Conservation (phyloP, 1,284 basidiomycete genomes). For the Ustilago lituana region DNA sequence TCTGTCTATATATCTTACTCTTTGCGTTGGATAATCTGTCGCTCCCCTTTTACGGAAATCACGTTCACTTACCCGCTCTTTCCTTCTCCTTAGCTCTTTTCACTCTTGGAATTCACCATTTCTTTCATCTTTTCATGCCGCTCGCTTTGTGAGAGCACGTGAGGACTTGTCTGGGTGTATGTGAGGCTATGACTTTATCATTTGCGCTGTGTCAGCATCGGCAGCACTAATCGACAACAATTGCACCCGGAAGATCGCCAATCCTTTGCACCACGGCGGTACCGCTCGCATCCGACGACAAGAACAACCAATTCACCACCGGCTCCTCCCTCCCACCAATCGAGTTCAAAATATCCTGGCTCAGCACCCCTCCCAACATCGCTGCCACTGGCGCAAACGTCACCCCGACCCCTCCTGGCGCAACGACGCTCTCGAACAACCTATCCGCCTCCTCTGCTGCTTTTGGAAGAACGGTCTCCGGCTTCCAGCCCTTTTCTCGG, state of each 20-base stretch:
- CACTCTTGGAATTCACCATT: too few relatives aligned
- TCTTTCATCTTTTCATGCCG: too few relatives aligned
- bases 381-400: constrained; percentile 83
- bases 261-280: constrained; percentile 16
- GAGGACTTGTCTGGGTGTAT: neutral
- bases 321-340: constrained; percentile 89
- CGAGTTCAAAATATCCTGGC: constrained; percentile 92
- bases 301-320: constrained; percentile 89
- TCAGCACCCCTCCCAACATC: constrained; percentile 90
- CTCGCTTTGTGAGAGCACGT: too few relatives aligned
- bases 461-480: constrained; percentile 5
- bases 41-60: too few relatives aligned
- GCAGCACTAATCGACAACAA: constrained; percentile 18
- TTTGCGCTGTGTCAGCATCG: too few relatives aligned
- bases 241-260: constrained; percentile 1
- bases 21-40: constrained; percentile 1
- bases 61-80: too few relatives aligned
- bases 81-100: too few relatives aligned
- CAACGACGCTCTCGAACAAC: constrained; percentile 13
- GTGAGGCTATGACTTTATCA: too few relatives aligned
- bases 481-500: constrained; percentile 26
- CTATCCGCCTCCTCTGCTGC: constrained; percentile 8
- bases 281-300: constrained; percentile 73
- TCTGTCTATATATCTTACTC: neutral
- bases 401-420: constrained; percentile 73